Evolutionary conservation across 2,329 filamentous ascomycete species (phyloP).

Genomic region (Mycosphaerelloides madeirae): DNA sequence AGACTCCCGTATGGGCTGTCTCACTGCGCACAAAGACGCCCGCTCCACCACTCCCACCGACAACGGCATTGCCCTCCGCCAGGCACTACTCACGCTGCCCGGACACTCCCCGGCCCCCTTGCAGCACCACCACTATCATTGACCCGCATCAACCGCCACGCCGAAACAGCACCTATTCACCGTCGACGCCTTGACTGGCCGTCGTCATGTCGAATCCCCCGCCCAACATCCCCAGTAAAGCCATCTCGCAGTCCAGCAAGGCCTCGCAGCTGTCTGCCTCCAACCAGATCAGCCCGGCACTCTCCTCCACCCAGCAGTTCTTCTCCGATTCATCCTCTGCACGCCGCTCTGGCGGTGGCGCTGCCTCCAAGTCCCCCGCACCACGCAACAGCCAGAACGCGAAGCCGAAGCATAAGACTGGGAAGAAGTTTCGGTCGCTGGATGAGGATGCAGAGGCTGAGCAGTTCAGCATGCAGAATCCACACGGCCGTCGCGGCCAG

Average conservation of each 20-base stretch:
- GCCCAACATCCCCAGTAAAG: slow-evolving; percentile 29
- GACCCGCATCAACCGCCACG: slow-evolving; percentile 6
- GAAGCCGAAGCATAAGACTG: slow-evolving; percentile 78
- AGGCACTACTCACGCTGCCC: slow-evolving; percentile 10
- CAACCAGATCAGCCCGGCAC: slow-evolving; percentile 38
- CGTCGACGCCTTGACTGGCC: slow-evolving; percentile 21
- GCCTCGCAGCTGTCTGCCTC: slow-evolving; percentile 24
- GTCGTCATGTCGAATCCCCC: slow-evolving; percentile 42
- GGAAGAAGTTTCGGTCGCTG: slow-evolving; percentile 63
- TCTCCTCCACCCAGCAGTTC: slow-evolving; percentile 40
- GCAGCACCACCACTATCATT: slow-evolving; percentile 1
- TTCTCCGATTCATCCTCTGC: slow-evolving; percentile 42
- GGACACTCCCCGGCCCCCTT: slow-evolving; percentile 3
- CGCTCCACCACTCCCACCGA: neutral
- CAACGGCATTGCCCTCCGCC: slow-evolving; percentile 1
- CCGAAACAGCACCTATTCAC: too few species aligned
- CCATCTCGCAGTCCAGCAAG: slow-evolving; percentile 39
- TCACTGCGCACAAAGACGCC: neutral
- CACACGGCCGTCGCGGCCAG: slow-evolving; percentile 70
- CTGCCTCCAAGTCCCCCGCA: slow-evolving; percentile 31
- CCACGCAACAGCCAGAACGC: slow-evolving; percentile 71
- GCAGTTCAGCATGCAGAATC: slow-evolving; percentile 34
- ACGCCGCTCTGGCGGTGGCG: slow-evolving; percentile 33
- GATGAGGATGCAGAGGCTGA: slow-evolving; percentile 88
- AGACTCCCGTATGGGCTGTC: slow-evolving; percentile 12